Conservation (phyloP, 148 eudicot species). For the Oxyria digyna region DNA sequence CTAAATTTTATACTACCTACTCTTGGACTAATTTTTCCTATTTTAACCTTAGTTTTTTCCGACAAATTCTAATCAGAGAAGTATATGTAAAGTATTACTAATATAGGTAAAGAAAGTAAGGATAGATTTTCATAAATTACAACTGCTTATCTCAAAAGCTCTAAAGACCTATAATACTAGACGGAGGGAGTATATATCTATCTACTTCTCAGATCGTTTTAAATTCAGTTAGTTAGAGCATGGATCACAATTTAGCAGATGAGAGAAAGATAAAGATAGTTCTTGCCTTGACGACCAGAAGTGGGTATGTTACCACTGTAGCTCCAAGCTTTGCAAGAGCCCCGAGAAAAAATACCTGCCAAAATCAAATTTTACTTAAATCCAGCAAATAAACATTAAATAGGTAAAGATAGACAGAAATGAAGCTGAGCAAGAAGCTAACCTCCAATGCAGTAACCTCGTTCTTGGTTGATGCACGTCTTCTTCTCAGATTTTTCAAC, state of each 20-base stretch:
- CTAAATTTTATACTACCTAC: too few relatives aligned
- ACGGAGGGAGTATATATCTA: too few relatives aligned
- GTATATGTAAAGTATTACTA: too few relatives aligned
- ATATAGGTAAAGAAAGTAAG: too few relatives aligned
- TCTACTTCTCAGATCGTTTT: not conserved
- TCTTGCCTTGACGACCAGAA: constrained; percentile 83
- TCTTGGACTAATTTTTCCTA: too few relatives aligned
- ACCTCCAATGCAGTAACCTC: constrained; percentile 87
- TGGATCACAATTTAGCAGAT: not conserved
- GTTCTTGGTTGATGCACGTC: constrained; percentile 40
- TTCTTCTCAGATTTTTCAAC: constrained; percentile 68
- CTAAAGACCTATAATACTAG: too few relatives aligned
- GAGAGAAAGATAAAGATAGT: too few relatives aligned
- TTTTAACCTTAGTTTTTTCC: too few relatives aligned
- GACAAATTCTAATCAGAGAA: too few relatives aligned
- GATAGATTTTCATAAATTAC: too few relatives aligned
- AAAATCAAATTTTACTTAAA: constrained; percentile 3
- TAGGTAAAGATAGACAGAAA: not conserved
- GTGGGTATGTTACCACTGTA: constrained; percentile 91
- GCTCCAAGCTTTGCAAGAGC: constrained; percentile 99
- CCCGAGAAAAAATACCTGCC: constrained; percentile 78
- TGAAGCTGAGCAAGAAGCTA: constrained; percentile 6
- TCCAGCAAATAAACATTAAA: too few relatives aligned
- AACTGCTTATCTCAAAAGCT: too few relatives aligned
- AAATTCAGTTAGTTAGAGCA: not conserved